Evolutionary conservation across 2,329 filamentous ascomycete species (phyloP).

Genomic region (Penicillium sp.): DNA sequence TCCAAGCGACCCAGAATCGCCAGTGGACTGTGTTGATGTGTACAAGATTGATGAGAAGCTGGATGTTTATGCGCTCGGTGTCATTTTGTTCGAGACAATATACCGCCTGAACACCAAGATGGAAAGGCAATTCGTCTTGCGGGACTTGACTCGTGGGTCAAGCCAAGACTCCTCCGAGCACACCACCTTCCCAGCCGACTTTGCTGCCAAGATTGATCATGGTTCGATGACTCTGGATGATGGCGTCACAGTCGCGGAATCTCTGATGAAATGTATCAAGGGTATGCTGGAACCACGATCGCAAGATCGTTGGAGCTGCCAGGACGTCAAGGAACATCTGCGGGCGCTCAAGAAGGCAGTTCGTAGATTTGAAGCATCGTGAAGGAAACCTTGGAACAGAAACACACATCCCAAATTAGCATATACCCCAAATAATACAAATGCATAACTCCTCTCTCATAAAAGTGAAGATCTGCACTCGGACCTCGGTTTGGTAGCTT

Average conservation of each 20-base stretch:
- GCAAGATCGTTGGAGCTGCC: conserved; percentile 39
- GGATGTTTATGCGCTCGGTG: conserved; percentile 63
- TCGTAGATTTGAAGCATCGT: conserved; percentile 13
- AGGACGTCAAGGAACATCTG: conserved; percentile 36
- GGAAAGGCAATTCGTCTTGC: conserved; percentile 49
- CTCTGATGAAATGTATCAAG: conserved; percentile 39
- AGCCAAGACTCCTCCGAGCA: conserved; percentile 10
- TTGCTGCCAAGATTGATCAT: conserved; percentile 39
- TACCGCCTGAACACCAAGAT: conserved; percentile 55
- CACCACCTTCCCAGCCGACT: conserved; percentile 38
- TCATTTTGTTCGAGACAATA: conserved; percentile 64
- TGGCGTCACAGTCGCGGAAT: conserved; percentile 32
- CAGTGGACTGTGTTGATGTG: conserved; percentile 12
- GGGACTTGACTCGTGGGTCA: conserved; percentile 37
- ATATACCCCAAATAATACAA: conserved; percentile 13
- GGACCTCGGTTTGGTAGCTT: conserved; percentile 19
- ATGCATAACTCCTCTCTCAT: conserved; percentile 14
- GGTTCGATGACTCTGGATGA: conserved; percentile 28
- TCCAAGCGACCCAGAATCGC: not conserved
- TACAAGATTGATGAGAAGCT: conserved; percentile 52
- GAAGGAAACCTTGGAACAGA: not conserved
- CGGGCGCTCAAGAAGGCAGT: conserved; percentile 29
- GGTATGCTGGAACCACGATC: conserved; percentile 45
- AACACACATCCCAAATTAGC: not conserved
- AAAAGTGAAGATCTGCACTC: conserved; percentile 7